Conservation (phyloP, 2,329 filamentous ascomycete species). For the Cytospora piceae region DNA sequence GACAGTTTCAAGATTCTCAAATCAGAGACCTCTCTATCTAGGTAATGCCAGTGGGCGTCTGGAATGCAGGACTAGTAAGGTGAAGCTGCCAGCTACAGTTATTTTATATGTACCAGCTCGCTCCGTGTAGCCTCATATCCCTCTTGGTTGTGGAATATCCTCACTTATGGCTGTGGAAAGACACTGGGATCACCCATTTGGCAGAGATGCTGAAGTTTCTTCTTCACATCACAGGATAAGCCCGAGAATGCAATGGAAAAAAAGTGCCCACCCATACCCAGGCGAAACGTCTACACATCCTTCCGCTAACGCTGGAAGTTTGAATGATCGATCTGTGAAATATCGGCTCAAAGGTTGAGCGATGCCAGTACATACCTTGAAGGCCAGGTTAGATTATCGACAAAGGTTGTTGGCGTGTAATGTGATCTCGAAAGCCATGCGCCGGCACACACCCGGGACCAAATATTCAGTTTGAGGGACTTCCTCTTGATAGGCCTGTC, state of each 20-base stretch:
- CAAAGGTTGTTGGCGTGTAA: background rate
- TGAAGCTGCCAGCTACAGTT: background rate
- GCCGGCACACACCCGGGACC: constrained; percentile 17
- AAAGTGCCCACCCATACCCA: constrained; percentile 16
- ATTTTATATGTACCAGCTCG: background rate
- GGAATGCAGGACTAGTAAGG: background rate
- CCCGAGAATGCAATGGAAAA: constrained; percentile 10
- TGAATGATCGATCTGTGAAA: background rate
- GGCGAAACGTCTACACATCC: constrained; percentile 5
- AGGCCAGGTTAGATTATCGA: background rate
- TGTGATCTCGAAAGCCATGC: background rate
- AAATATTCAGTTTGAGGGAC: background rate
- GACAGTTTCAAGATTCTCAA: background rate
- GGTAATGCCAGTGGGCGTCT: background rate
- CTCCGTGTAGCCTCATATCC: too few species aligned
- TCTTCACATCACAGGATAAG: constrained; percentile 13
- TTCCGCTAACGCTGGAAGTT: background rate
- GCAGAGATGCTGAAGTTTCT: background rate
- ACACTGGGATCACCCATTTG: background rate
- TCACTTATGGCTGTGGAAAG: background rate
- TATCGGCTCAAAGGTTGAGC: background rate
- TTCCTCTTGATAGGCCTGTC: background rate
- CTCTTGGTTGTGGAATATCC: too few species aligned
- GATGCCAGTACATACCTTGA: background rate
- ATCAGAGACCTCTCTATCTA: too few species aligned